Conservation (phyloP, 2,329 filamentous ascomycete species). For the Claviceps sp. region DNA sequence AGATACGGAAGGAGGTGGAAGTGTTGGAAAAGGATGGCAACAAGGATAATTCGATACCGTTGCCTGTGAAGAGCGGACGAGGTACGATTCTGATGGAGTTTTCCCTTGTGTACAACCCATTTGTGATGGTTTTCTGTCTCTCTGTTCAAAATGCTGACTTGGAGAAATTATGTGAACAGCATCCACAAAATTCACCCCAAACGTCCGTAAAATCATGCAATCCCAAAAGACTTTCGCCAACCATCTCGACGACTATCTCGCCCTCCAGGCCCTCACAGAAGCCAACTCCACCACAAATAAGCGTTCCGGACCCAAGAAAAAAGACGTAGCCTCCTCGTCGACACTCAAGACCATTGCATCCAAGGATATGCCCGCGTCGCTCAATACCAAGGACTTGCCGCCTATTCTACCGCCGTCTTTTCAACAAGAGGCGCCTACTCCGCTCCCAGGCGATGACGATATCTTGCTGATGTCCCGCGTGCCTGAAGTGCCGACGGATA, state of each 20-base stretch:
- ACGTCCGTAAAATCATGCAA: slow-evolving; percentile 63
- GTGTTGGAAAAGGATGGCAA: slow-evolving; percentile 72
- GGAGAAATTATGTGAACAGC: slow-evolving; percentile 12
- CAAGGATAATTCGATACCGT: slow-evolving; percentile 55
- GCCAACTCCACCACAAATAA: slow-evolving; percentile 19
- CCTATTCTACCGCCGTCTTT: slow-evolving; percentile 23
- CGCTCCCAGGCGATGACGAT: slow-evolving; percentile 39
- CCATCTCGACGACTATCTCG: slow-evolving; percentile 68
- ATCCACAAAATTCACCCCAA: slow-evolving; percentile 48
- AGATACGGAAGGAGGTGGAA: slow-evolving; percentile 67
- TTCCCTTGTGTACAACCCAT: too few relatives aligned
- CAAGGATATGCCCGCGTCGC: slow-evolving; percentile 16
- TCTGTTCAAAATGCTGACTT: neutral
- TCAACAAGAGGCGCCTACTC: slow-evolving; percentile 16
- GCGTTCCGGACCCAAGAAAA: slow-evolving; percentile 15
- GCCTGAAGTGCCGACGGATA: slow-evolving; percentile 43
- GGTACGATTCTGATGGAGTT: slow-evolving; percentile 15
- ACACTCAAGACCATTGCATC: slow-evolving; percentile 9
- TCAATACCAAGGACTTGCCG: slow-evolving; percentile 12
- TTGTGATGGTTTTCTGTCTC: too few relatives aligned
- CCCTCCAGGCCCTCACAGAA: slow-evolving; percentile 37
- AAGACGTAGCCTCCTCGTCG: slow-evolving; percentile 10
- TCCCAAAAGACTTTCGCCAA: slow-evolving; percentile 76
- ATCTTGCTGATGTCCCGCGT: slow-evolving; percentile 45
- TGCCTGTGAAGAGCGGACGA: slow-evolving; percentile 42